Conservation (phyloP, 805 yeast species). For the Priceomyces carsonii region DNA sequence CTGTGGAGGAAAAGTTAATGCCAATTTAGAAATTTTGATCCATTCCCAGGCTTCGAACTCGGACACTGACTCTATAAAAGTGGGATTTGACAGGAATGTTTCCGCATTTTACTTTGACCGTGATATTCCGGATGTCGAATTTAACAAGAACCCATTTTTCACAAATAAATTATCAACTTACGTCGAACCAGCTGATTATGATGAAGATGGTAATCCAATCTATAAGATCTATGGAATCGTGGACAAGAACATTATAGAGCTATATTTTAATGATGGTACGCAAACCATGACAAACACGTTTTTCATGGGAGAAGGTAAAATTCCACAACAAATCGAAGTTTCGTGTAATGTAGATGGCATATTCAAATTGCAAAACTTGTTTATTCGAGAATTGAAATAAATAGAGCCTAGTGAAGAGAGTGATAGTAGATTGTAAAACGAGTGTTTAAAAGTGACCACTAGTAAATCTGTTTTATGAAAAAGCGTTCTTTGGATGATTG, state of each 20-base stretch:
- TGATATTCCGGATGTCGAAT: conserved; percentile 17
- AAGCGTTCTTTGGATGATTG: too few species aligned
- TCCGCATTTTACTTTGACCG: conserved; percentile 26
- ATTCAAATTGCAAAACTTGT: background rate
- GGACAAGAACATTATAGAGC: conserved; percentile 29
- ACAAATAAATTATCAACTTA: conserved; percentile 22
- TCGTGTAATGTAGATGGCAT: background rate
- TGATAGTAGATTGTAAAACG: too few species aligned
- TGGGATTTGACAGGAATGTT: conserved; percentile 24
- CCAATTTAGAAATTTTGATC: conserved; percentile 15
- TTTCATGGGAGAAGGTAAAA: conserved; percentile 19
- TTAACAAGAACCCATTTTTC: conserved; percentile 23
- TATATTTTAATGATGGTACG: conserved; percentile 30
- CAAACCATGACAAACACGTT: conserved; percentile 26
- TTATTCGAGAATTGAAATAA: background rate
- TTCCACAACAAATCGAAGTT: conserved; percentile 4
- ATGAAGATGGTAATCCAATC: conserved; percentile 12
- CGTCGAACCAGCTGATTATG: conserved; percentile 16
- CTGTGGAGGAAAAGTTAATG: conserved; percentile 15
- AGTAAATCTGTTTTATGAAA: too few species aligned
- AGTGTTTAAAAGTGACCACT: too few species aligned
- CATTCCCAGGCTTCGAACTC: conserved; percentile 10
- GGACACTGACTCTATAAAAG: conserved; percentile 16
- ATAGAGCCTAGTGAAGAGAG: too few species aligned
- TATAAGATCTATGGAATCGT: conserved; percentile 27